Conservation (phyloP, 495 filamentous ascomycete genomes). For the Penicillium cataractarum region DNA sequence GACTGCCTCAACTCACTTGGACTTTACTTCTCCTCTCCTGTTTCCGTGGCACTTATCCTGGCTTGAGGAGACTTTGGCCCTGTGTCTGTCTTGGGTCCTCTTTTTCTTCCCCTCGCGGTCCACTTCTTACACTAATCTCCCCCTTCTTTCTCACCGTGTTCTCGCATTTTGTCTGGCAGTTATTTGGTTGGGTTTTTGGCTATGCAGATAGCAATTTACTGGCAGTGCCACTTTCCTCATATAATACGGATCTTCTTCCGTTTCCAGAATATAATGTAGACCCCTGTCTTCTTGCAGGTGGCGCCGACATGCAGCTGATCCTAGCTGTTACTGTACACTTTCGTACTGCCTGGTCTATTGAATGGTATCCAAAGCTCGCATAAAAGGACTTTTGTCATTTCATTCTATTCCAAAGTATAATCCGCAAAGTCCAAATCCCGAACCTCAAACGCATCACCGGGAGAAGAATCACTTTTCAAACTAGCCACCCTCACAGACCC, state of each 20-base stretch:
- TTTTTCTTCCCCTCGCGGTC: neutral
- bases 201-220: neutral
- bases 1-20: neutral
- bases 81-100: neutral
- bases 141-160: neutral
- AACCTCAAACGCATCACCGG: neutral
- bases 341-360: too few species aligned
- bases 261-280: neutral
- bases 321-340: too few species aligned
- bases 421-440: neutral
- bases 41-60: neutral
- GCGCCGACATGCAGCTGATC: too few species aligned
- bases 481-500: neutral
- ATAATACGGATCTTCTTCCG: neutral
- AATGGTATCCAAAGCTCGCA: too few species aligned
- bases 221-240: neutral
- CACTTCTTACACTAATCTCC: neutral
- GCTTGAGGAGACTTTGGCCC: neutral
- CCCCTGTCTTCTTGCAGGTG: neutral
- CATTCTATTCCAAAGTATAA: neutral
- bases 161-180: neutral
- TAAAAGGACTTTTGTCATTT: neutral
- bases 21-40: neutral
- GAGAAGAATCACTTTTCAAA: neutral
- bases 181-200: neutral